phyloP scores from a whole-genome alignment of 768 basidiomycete species.

The Phylloporus rhodoxanthus region DNA sequence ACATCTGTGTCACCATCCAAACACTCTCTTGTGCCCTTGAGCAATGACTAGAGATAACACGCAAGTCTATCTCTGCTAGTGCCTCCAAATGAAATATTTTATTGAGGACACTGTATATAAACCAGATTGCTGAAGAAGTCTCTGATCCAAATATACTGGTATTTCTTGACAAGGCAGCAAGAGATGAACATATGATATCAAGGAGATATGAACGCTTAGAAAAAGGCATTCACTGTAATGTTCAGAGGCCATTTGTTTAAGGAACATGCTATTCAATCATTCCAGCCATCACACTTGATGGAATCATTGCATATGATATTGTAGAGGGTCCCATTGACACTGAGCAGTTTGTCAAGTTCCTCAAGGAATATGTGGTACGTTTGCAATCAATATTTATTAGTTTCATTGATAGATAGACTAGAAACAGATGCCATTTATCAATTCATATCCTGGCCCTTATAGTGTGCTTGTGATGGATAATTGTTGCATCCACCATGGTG shows the following conservation, averaged over 20 bases:
- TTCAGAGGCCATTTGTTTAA: neutral
- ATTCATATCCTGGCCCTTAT: neutral
- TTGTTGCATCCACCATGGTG: constrained; percentile 19
- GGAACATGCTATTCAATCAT: constrained; percentile 11
- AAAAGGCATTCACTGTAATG: neutral
- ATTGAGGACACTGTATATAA: neutral
- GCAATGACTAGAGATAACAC: too few relatives aligned
- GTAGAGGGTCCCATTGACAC: constrained; percentile 12
- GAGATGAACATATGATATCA: constrained; percentile 3
- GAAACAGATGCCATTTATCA: neutral
- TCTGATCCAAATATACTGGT: constrained; percentile 17
- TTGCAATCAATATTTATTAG: too few relatives aligned
- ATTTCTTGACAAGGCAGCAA: constrained; percentile 17
- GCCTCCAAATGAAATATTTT: too few relatives aligned
- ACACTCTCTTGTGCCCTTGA: too few relatives aligned
- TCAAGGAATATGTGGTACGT: constrained; percentile 7
- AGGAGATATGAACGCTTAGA: neutral
- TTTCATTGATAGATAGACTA: too few relatives aligned
- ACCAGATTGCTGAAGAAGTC: constrained; percentile 7
- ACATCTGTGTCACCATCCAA: neutral
- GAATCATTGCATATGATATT: constrained; percentile 15
- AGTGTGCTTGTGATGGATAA: constrained; percentile 20
- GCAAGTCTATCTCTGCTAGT: too few relatives aligned
- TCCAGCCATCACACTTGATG: constrained; percentile 15
- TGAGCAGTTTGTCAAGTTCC: constrained; percentile 6